Evolutionary conservation across 371 early-diverging fungal genomes (phyloP).

Genomic region (Syncephalastrum racemosum): DNA sequence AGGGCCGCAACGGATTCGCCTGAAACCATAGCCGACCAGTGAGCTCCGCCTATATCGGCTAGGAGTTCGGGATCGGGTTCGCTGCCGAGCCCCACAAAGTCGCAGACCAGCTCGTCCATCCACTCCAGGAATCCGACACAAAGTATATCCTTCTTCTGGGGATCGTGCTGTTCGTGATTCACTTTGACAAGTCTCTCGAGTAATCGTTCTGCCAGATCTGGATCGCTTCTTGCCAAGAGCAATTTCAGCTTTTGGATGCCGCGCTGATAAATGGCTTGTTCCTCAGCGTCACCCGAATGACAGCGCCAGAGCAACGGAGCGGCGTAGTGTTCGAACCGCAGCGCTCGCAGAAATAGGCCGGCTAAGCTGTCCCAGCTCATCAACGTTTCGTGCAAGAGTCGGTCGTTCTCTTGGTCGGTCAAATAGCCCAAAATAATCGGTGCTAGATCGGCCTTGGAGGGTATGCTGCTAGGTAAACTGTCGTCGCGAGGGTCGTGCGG

Average conservation of each 20-base stretch:
- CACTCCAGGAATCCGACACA: conserved; percentile 23
- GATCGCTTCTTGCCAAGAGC: conserved; percentile 27
- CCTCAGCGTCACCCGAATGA: not conserved
- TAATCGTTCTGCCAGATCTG: conserved; percentile 16
- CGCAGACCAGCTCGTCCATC: conserved; percentile 37
- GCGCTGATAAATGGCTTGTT: no score
- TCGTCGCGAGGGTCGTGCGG: not conserved
- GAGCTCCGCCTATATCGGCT: no score
- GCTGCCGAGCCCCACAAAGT: conserved; percentile 28
- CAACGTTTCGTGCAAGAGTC: conserved; percentile 17
- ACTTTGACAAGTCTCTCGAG: conserved; percentile 11
- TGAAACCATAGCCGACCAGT: no score
- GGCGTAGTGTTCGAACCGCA: conserved; percentile 25
- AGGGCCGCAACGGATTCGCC: conserved; percentile 1
- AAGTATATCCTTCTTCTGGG: not conserved
- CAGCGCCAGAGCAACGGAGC: conserved; percentile 21
- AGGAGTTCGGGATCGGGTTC: conserved; percentile 23
- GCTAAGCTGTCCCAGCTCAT: conserved; percentile 40
- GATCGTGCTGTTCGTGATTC: conserved; percentile 4
- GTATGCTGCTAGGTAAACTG: conserved; percentile 23
- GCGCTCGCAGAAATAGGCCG: conserved; percentile 23
- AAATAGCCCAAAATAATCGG: conserved; percentile 22
- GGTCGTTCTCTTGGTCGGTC: conserved; percentile 4
- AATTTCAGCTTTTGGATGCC: conserved; percentile 17
- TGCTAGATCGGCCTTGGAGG: conserved; percentile 17